Conservation (phyloP, 257 asterid genomes). For the Ophiorrhiza pumila region DNA sequence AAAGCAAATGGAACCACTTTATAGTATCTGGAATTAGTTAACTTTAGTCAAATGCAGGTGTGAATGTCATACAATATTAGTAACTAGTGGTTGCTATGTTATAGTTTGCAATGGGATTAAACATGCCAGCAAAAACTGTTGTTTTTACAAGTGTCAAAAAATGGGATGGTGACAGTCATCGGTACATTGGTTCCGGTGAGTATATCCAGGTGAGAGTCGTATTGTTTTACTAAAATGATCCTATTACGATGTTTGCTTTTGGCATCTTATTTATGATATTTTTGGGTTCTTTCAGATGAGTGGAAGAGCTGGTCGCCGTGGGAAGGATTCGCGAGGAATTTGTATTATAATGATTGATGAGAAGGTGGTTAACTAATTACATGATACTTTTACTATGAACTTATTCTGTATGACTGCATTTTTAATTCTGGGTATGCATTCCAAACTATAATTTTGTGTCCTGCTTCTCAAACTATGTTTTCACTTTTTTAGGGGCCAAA, state of each 20-base stretch:
- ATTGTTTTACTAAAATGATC: background rate
- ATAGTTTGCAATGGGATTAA: conserved; percentile 97
- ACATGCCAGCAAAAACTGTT: conserved; percentile 99
- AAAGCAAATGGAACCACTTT: background rate
- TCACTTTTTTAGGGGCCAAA: background rate
- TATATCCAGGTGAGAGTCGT: conserved; percentile 82
- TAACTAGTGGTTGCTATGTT: conserved; percentile 16
- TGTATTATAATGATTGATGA: conserved; percentile 95
- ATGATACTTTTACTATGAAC: background rate
- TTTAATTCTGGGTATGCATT: background rate
- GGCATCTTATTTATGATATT: conserved; percentile 16
- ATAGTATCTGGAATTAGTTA: background rate
- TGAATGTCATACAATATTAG: background rate
- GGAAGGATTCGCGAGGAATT: conserved; percentile 93
- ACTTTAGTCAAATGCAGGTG: background rate
- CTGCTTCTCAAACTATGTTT: background rate
- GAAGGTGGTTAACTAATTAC: conserved; percentile 43
- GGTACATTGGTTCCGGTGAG: conserved; percentile 94
- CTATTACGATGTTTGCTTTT: conserved; percentile 10
- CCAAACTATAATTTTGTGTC: background rate
- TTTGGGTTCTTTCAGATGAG: conserved; percentile 66
- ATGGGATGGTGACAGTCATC: conserved; percentile 99
- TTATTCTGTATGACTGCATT: background rate
- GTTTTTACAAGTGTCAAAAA: conserved; percentile 90
- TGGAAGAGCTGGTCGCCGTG: conserved; percentile 99